These are phyloP conservation scores for Quercus wislizeni DNA, from an alignment of 306 rosid species.

Conservation along the genomic window DNA sequence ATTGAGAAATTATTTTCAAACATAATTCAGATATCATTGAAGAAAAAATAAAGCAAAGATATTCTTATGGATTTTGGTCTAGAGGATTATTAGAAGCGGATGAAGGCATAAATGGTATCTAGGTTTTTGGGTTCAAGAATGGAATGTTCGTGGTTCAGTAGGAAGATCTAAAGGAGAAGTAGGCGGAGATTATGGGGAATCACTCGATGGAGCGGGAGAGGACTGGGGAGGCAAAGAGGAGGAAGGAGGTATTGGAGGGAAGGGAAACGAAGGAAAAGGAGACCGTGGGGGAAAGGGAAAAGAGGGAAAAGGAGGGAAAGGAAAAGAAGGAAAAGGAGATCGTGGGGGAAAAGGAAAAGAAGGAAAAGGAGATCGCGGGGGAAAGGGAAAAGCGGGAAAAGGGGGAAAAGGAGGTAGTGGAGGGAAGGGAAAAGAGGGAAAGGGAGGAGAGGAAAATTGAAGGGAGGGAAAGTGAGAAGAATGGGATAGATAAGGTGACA, in stretches of 20 bases:
- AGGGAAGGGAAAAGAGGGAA: constrained; percentile 31
- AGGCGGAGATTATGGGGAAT: too few relatives aligned
- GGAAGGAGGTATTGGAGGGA: constrained; percentile 28
- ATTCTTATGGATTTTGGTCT: constrained; percentile 29
- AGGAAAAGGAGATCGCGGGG: too few relatives aligned
- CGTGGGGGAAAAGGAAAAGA: neutral
- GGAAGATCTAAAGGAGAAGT: too few relatives aligned
- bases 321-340: neutral
- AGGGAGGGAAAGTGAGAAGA: constrained; percentile 28
- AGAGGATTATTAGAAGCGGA: constrained; percentile 29
- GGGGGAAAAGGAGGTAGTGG: constrained; percentile 18
- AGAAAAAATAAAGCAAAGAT: neutral
- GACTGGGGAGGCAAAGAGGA: neutral
- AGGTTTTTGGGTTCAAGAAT: constrained; percentile 50
- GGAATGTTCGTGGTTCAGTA: constrained; percentile 22
- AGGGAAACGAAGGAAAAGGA: neutral
- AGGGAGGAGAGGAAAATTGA: constrained; percentile 28
- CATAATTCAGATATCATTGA: neutral
- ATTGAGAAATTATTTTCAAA: neutral
- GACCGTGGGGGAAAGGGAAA: neutral
- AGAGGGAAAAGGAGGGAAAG: constrained; percentile 26
- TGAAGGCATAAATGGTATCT: constrained; percentile 46
- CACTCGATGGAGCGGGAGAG: too few relatives aligned
- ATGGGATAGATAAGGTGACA: constrained; percentile 35
- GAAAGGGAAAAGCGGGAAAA: too few relatives aligned